Evolutionary conservation across 257 asterid species (phyloP), one percentile per base, ranked within the genome.

Genomic region (Catharanthus roseus): DNA sequence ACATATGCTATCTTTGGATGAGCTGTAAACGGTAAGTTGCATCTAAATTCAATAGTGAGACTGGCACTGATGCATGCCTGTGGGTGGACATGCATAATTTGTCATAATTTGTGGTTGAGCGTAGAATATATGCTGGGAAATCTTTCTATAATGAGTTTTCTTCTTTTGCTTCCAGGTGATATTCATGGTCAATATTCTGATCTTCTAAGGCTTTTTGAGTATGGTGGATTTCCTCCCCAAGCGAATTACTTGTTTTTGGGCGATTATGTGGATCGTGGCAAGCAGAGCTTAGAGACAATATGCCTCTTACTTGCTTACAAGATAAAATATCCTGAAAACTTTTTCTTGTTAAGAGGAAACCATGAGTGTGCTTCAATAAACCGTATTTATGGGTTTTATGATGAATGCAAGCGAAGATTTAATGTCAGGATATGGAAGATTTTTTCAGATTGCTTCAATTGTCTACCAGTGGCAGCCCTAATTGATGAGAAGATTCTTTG

Each of bases 171-270:
- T 70, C 49, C 54, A 79, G 83, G 83, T 72, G 83, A 79, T 41
- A 79, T 79, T 72, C 83, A 79, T 72, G 83, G 83, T 56, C 83
- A 79, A 66, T 79, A 79, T 73, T 79, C 83, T 44, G 83, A 79
- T 75, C 83, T 79, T 23, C 62, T 79, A 61, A 77, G 80, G 49
- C 80, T 79, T 34, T 79, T 79, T 23, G 83, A 79, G 65, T 79
- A 79, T 54, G 83, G 83, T 26, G 83, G 83, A 28, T 72, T 79
- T 21, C 83, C 80, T 6, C 83, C 83, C 11, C 73, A 72, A 68
- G 73, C 83, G 15, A 79, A 79, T 71, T 79, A 79, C 6, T 71
- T 79, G 54, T 79, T 79, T 72, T 67, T 79, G 77, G 83, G 83
- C 1, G 83, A 79, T 75, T 79, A 79, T 62, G 83, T 79, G 41